Evolutionary conservation across 31 red algal species (phyloP), one percentile per base, ranked within the genome.

Genomic region (Endocladia muricata): DNA sequence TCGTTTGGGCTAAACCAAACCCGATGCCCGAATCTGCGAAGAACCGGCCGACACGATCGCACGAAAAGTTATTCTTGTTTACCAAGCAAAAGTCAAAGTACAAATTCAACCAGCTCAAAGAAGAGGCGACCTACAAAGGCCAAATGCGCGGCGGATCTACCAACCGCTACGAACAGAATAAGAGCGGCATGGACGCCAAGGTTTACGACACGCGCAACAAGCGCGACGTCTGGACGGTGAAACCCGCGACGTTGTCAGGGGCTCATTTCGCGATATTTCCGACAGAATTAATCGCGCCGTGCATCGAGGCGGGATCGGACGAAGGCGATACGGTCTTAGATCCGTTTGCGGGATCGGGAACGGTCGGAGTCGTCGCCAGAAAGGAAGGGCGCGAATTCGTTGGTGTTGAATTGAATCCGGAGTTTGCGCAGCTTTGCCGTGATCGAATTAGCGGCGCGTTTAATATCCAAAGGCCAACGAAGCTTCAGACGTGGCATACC

Each of bases 11-110:
- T 30, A 59, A 59, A 30, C 55, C 55, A 30, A 59, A 59, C 55
- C 28, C 55, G 28, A 59, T 59, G 55, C 55, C 55, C 55, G 55
- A 59, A 30, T 59, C 55, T 25, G 55, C 55, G 28, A 59, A 59
- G 55, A 30, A 59, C 32, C 55, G 55, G 55, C 55, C 55, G 55
- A 59, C 55, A 25, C 28, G 32, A 30, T 25, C 55, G 55, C 55
- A 59, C 55, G 55, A 59, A 30, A 31, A 59, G 28, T 30, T 59
- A 30, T 59, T 59, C 55, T 30, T 59, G 55, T 30, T 59, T 25
- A 59, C 28, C 55, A 59, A 59, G 55, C 28, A 59, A 59, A 59
- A 59, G 32, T 59, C 28, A 31, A 31, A 59, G 28, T 59, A 59
- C 55, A 30, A 59, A 25, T 30, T 31, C 28, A 30, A 25, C 28